phyloP scores from a whole-genome alignment of 306 rosid species.

The Adenanthera pavonina region DNA sequence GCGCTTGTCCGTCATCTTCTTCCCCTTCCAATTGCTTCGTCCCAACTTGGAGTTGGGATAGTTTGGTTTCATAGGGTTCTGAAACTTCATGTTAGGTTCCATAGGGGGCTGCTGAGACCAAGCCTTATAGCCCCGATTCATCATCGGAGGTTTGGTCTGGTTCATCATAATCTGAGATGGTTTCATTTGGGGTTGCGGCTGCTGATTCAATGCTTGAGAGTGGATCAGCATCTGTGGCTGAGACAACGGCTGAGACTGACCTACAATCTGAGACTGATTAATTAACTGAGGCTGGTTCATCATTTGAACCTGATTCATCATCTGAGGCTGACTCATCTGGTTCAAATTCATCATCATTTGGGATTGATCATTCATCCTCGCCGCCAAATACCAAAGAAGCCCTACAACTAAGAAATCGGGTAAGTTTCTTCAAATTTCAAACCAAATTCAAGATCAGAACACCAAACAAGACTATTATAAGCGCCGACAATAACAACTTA shows the following conservation, averaged over 20 bases:
- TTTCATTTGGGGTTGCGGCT: constrained; percentile 46
- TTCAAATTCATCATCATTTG: constrained; percentile 61
- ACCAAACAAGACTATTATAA: background rate
- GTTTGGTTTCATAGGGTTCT: constrained; percentile 50
- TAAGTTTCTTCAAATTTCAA: constrained; percentile 13
- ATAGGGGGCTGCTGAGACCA: constrained; percentile 56
- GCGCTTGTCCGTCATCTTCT: constrained; percentile 69
- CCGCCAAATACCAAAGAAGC: constrained; percentile 31
- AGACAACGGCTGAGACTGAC: constrained; percentile 37
- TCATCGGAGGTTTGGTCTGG: constrained; percentile 53
- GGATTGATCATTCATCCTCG: constrained; percentile 57
- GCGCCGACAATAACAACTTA: constrained; percentile 40
- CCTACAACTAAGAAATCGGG: constrained; percentile 34
- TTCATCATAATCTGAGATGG: constrained; percentile 52
- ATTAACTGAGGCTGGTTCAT: constrained; percentile 55
- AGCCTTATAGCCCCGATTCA: constrained; percentile 55
- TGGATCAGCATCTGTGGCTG: constrained; percentile 49
- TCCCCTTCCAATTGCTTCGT: constrained; percentile 83
- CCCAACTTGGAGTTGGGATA: constrained; percentile 43
- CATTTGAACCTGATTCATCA: constrained; percentile 55
- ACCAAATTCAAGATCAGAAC: constrained; percentile 4
- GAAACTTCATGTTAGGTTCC: constrained; percentile 56
- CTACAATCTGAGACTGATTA: constrained; percentile 39
- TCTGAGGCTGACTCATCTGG: constrained; percentile 54
- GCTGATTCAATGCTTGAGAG: constrained; percentile 46